phyloP scores from a whole-genome alignment of 2,329 filamentous ascomycete species.

The Septoria linicola region DNA sequence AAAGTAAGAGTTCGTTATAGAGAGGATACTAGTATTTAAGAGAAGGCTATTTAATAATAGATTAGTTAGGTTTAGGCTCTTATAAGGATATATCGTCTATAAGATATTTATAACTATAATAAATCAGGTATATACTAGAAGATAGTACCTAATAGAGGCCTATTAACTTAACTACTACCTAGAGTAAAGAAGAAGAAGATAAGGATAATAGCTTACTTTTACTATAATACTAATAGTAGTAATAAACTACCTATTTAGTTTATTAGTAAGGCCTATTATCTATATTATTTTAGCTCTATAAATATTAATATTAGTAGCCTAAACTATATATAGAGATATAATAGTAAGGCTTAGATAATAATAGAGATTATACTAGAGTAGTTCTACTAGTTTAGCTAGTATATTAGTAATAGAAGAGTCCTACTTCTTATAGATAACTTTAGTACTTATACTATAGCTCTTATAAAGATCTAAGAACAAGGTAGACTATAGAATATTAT shows the following conservation, averaged over 20 bases:
- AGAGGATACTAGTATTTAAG: not conserved
- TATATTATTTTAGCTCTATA: slow-evolving; percentile 6
- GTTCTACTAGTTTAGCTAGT: slow-evolving; percentile 8
- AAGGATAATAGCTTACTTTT: slow-evolving; percentile 4
- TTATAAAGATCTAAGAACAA: not conserved
- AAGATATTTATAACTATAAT: slow-evolving; percentile 12
- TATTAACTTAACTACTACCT: not conserved
- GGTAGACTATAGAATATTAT: slow-evolving; percentile 7
- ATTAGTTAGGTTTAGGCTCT: slow-evolving; percentile 1
- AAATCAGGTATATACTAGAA: slow-evolving; percentile 13
- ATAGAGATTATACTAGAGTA: slow-evolving; percentile 14
- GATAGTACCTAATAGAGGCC: not conserved
- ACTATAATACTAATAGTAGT: slow-evolving; percentile 11
- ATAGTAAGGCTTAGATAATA: slow-evolving; percentile 15
- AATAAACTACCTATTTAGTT: slow-evolving; percentile 15
- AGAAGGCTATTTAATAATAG: slow-evolving; percentile 2
- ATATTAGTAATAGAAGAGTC: slow-evolving; percentile 4
- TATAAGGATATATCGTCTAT: not conserved
- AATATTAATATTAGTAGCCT: slow-evolving; percentile 1
- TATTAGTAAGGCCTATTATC: slow-evolving; percentile 6
- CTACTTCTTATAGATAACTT: slow-evolving; percentile 19
- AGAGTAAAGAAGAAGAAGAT: not conserved
- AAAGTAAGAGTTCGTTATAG: not conserved
- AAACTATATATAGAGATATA: slow-evolving; percentile 9
- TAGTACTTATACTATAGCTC: slow-evolving; percentile 10